Evolutionary conservation across 1,284 basidiomycete genomes (phyloP), one percentile per base, ranked within the genome.

Genomic region (Earliella scabrosa): DNA sequence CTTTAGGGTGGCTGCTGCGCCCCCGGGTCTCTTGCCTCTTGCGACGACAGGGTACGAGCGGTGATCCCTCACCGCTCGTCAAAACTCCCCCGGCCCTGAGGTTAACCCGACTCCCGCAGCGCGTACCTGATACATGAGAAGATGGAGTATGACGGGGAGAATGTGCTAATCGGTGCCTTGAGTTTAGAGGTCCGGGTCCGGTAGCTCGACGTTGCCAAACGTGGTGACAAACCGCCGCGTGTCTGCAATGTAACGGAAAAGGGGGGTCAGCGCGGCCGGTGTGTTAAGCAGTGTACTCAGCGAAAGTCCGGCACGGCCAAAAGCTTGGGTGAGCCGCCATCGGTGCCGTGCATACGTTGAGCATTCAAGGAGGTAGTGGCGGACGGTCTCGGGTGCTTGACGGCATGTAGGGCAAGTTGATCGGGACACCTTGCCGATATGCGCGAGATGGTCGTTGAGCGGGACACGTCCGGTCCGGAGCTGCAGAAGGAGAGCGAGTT

Each of bases 391-490:
- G 0, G 55, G 29, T 1, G 23, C 47, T 0, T 16, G 16, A 1
- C 50, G 32, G 63, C 72, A 73, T 0, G 45, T 39, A 7, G 68
- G 63, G 61, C 71, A 73, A 4, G 52, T 27, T 8, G 64, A 56
- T 11, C 59, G 58, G 34, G 59, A 47, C 9, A 54, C 50, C 18
- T 48, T 50, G 0, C 52, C 23, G 13, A 73, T 67, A 13, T 57
- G 52, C 39, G 64, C 54, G 1, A 73, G 66, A 58, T 72, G 59
- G 6, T 55, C 18, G 43, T 68, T 60, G 4, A 73, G 66, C 1
- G 68, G 66, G 4, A 63, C 56, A 43, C 70, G 68, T 9, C 67
- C 66, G 0, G 68, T 65, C 6, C 66, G 65, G 2, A 73, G 66
- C 50, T 73, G 72, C 11, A 67, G 48, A 8, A 73, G 59, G 2